Conservation (phyloP, 1,139 yeast genomes). For the Pichia sp. region DNA sequence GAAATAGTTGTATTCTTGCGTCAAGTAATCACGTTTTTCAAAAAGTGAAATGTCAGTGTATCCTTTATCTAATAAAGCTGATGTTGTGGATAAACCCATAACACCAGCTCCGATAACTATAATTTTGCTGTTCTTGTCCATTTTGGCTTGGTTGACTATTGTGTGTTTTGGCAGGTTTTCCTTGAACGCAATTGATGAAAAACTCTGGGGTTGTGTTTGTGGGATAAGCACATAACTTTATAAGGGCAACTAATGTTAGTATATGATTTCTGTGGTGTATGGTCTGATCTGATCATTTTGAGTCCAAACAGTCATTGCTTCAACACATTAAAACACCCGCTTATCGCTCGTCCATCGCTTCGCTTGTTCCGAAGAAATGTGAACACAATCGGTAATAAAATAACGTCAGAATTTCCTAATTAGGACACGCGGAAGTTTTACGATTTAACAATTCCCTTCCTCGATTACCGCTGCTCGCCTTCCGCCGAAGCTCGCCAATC, state of each 20-base stretch:
- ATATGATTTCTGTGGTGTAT: no score
- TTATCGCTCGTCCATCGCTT: no score
- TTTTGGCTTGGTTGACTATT: no score
- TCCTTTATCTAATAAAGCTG: constrained; percentile 33
- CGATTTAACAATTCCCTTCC: neutral
- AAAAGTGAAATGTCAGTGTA: constrained; percentile 34
- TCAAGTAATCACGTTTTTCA: constrained; percentile 36
- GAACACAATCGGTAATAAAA: neutral
- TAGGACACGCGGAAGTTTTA: constrained; percentile 2
- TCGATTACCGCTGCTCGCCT: no score
- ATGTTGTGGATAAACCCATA: constrained; percentile 47
- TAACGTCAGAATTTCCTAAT: neutral
- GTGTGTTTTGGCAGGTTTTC: neutral
- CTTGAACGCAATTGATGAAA: neutral
- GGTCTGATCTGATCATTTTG: no score
- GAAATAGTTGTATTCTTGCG: constrained; percentile 30
- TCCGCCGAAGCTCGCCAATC: no score
- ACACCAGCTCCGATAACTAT: constrained; percentile 46
- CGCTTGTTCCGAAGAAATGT: no score
- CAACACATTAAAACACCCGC: no score
- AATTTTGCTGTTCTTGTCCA: constrained; percentile 31
- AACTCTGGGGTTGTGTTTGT: no score
- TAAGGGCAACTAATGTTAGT: no score
- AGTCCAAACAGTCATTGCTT: no score
- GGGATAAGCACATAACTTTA: constrained; percentile 8